These are phyloP conservation scores for Coemansia sp. DNA, from an alignment of 192 early-diverging fungal genomes.

Conservation along the genomic window DNA sequence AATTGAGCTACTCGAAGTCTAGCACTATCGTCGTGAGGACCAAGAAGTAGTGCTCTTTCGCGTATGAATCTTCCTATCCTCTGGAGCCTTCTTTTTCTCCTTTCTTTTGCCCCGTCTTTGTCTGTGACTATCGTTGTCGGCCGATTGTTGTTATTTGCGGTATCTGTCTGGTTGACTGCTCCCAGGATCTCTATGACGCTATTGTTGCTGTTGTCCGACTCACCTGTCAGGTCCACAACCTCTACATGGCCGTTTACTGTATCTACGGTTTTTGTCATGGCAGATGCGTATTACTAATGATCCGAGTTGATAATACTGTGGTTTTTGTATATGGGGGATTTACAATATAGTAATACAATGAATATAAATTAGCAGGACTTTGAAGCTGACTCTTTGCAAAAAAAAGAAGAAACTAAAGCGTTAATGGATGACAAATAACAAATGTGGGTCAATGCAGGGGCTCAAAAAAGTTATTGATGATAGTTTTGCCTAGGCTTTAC, in stretches of 20 bases:
- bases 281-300: not conserved
- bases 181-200: not conserved
- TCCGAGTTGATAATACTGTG: not conserved
- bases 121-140: not conserved
- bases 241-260: not conserved
- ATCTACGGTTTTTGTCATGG: not conserved
- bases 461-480: too few species aligned
- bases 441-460: too few species aligned
- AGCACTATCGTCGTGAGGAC: slow-evolving; percentile 15
- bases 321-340: not conserved
- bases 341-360: not conserved
- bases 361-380: not conserved
- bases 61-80: slow-evolving; percentile 23
- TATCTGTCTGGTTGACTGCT: not conserved
- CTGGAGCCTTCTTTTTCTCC: slow-evolving; percentile 7
- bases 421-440: too few species aligned
- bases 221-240: slow-evolving; percentile 29
- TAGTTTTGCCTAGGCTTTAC: too few species aligned
- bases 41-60: slow-evolving; percentile 8
- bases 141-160: too few species aligned
- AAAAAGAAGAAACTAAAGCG: too few species aligned
- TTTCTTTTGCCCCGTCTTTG: not conserved
- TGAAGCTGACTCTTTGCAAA: too few species aligned
- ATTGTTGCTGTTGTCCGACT: slow-evolving; percentile 12
- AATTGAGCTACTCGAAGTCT: slow-evolving; percentile 2